Percentiles rank a stretch among this genome's conserved stretches.
Evolutionary conservation across 1,284 basidiomycete species (phyloP).

Genomic region (Vanrija humicola): DNA sequence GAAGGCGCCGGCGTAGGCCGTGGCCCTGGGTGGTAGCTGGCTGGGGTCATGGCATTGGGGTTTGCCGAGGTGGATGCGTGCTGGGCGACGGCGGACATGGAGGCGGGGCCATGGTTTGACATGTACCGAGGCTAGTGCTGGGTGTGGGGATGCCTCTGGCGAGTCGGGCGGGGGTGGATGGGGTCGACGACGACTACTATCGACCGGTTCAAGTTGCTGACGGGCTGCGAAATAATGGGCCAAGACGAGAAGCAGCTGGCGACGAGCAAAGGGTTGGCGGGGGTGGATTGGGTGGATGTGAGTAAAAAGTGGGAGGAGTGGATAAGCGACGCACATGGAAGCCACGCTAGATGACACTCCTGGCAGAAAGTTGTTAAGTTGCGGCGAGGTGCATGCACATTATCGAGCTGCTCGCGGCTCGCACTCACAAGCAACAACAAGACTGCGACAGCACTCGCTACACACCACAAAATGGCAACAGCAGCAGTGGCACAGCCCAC

Average conservation of each 20-base stretch:
- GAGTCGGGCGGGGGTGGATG: slow-evolving; percentile 4
- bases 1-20: slow-evolving; percentile 51
- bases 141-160: background rate
- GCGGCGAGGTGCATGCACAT: background rate
- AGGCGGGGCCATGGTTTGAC: slow-evolving; percentile 56
- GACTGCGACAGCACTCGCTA: no score
- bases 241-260: background rate
- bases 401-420: background rate
- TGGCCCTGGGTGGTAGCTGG: slow-evolving; percentile 49
- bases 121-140: slow-evolving; percentile 1
- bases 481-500: background rate
- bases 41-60: slow-evolving; percentile 54
- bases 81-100: slow-evolving; percentile 49
- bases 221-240: background rate
- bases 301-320: background rate
- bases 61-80: slow-evolving; percentile 52
- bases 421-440: no score
- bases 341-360: background rate
- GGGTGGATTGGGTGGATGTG: background rate
- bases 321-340: background rate
- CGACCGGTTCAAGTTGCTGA: background rate
- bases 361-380: slow-evolving; percentile 4
- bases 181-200: background rate
- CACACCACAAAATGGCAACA: slow-evolving; percentile 7
- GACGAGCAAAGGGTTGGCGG: background rate